phyloP scores from a whole-genome alignment of 345 rosid genomes.

The Ceriops decandra region DNA sequence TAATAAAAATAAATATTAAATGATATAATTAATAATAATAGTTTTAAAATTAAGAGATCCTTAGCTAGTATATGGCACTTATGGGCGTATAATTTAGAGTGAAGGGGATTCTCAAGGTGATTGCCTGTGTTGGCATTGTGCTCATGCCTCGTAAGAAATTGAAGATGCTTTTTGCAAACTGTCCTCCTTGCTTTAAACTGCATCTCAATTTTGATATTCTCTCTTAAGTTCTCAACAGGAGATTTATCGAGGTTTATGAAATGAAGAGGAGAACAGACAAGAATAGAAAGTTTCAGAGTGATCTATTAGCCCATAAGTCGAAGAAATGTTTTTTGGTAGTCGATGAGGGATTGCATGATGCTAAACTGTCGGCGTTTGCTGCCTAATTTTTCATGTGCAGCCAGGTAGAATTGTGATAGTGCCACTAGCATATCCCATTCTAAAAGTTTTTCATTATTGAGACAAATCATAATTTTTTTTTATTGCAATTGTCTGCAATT shows the following conservation, averaged over 20 bases:
- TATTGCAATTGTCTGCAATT: too few relatives aligned
- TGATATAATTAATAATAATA: too few relatives aligned
- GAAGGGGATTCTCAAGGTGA: constrained; percentile 71
- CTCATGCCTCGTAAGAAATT: constrained; percentile 87
- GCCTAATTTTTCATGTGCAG: not conserved
- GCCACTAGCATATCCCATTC: not conserved
- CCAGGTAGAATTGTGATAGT: not conserved
- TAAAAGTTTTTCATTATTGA: not conserved
- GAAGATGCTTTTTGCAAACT: constrained; percentile 38
- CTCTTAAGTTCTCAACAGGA: not conserved
- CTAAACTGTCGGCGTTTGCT: not conserved
- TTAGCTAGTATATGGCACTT: constrained; percentile 55
- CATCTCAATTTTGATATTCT: not conserved
- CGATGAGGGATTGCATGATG: not conserved
- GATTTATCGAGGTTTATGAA: not conserved
- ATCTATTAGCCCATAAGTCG: not conserved
- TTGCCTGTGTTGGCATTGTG: constrained; percentile 87
- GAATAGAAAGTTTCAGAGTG: not conserved
- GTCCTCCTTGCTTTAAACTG: constrained; percentile 1
- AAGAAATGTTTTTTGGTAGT: not conserved
- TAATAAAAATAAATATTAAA: too few relatives aligned
- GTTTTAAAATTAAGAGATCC: too few relatives aligned
- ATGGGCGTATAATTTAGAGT: constrained; percentile 46
- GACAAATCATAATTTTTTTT: too few relatives aligned
- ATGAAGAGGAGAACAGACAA: not conserved